Conservation (phyloP, 805 yeast genomes). For the Monosporozyma unispora region DNA sequence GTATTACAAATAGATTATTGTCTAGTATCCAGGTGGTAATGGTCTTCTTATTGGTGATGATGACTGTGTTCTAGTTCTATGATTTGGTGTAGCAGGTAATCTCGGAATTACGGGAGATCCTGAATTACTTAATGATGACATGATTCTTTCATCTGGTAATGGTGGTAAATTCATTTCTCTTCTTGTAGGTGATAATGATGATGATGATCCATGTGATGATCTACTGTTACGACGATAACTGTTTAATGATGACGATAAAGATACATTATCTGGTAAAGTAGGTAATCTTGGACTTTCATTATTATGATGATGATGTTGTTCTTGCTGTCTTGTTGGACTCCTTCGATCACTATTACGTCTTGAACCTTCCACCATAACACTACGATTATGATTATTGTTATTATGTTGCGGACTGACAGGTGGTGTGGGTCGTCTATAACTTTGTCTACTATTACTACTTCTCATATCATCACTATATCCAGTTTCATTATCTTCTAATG, state of each 20-base stretch:
- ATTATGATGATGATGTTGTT: not conserved
- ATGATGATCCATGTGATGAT: not conserved
- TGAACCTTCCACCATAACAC: not conserved
- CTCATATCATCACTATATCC: not conserved
- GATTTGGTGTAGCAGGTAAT: conserved; percentile 13
- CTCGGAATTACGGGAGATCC: conserved; percentile 7
- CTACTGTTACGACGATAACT: conserved; percentile 1
- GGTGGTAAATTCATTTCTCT: not conserved
- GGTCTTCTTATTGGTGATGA: conserved; percentile 17
- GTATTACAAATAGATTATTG: not conserved
- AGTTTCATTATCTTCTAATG: conserved; percentile 6
- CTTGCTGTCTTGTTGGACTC: not conserved
- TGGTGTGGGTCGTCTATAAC: not conserved
- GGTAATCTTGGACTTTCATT: not conserved
- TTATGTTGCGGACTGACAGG: not conserved
- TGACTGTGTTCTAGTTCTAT: conserved; percentile 4
- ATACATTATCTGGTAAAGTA: not conserved
- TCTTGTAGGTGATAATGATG: not conserved
- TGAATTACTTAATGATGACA: not conserved
- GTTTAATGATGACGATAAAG: not conserved
- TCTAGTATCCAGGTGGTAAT: conserved; percentile 14
- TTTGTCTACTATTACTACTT: not conserved
- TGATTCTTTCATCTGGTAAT: not conserved
- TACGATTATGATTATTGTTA: not conserved
- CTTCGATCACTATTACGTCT: not conserved